phyloP scores from a whole-genome alignment of 1,284 basidiomycete genomes.

The Phlebopus sp. region DNA sequence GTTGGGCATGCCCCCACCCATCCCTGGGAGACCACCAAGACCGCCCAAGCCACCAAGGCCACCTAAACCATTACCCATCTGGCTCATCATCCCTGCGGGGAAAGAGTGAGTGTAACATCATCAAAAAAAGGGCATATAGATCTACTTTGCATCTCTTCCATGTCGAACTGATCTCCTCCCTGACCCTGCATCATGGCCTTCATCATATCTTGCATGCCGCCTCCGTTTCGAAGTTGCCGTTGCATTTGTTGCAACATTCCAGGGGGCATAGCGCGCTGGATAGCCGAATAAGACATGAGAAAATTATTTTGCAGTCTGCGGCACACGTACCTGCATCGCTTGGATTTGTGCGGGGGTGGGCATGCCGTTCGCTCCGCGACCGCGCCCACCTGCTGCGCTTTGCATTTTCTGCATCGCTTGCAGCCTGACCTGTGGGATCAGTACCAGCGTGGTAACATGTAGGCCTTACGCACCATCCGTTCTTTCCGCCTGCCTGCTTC shows the following conservation, averaged over 20 bases:
- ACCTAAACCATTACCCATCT: slow-evolving; percentile 67
- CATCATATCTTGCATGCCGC: slow-evolving; percentile 95
- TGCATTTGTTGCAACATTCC: slow-evolving; percentile 87
- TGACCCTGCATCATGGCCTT: slow-evolving; percentile 92
- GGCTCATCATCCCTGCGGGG: slow-evolving; percentile 73
- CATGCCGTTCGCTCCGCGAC: slow-evolving; percentile 81
- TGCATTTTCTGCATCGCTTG: slow-evolving; percentile 91
- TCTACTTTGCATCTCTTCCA: slow-evolving; percentile 85
- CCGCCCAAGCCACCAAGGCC: slow-evolving; percentile 61
- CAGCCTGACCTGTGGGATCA: slow-evolving; percentile 47
- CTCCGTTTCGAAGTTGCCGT: slow-evolving; percentile 75
- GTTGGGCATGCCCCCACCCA: slow-evolving; percentile 55
- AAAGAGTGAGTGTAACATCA: slow-evolving; percentile 15
- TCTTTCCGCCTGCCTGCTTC: slow-evolving; percentile 95
- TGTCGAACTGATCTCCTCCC: slow-evolving; percentile 77
- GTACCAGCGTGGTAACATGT: slow-evolving; percentile 4
- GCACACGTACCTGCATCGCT: slow-evolving; percentile 74
- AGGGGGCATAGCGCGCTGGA: slow-evolving; percentile 81
- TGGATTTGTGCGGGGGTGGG: slow-evolving; percentile 90
- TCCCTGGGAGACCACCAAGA: slow-evolving; percentile 44
- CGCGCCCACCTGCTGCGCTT: slow-evolving; percentile 78
- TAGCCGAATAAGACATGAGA: slow-evolving; percentile 11
- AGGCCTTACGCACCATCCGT: slow-evolving; percentile 66
- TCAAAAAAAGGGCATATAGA: slow-evolving; percentile 15
- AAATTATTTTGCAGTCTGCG: slow-evolving; percentile 3